A percentile compares a stretch with the other conserved stretches of the same genome.
Conservation (phyloP, 1,284 basidiomycete species). For the Anthracocystis setariae region DNA sequence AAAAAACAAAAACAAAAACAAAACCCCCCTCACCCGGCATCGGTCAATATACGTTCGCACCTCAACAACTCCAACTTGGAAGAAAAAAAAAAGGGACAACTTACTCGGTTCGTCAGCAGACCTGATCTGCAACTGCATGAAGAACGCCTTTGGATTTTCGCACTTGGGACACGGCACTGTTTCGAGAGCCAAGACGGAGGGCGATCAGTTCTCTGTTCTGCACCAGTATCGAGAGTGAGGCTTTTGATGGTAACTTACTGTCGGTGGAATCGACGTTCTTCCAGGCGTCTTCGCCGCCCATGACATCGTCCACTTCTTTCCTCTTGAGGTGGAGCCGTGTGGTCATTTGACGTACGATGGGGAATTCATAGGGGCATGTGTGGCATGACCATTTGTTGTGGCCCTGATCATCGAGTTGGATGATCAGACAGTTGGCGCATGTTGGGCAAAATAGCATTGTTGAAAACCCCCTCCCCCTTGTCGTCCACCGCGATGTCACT, state of each 20-base stretch:
- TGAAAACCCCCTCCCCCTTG: no score
- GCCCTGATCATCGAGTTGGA: constrained; percentile 73
- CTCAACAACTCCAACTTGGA: no score
- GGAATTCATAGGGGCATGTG: constrained; percentile 94
- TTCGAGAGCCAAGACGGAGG: no score
- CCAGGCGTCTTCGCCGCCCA: constrained; percentile 81
- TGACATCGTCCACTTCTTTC: constrained; percentile 61
- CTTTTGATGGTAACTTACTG: constrained; percentile 45
- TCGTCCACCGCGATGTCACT: no score
- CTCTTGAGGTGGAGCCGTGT: constrained; percentile 52
- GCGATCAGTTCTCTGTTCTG: no score
- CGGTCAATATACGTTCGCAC: no score
- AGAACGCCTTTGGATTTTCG: constrained; percentile 87
- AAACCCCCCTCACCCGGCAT: no score
- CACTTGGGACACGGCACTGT: constrained; percentile 80
- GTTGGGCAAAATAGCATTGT: constrained; percentile 92
- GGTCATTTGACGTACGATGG: constrained; percentile 79
- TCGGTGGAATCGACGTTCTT: constrained; percentile 90
- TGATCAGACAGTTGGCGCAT: constrained; percentile 89
- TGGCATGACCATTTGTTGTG: constrained; percentile 90
- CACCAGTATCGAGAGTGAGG: neutral
- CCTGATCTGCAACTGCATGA: constrained; percentile 93
- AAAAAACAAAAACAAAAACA: no score
- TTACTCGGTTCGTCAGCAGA: constrained; percentile 74
- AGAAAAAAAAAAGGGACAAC: no score